Evolutionary conservation across 495 filamentous ascomycete species (phyloP).

Genomic region (Penicillium egyptiacum): DNA sequence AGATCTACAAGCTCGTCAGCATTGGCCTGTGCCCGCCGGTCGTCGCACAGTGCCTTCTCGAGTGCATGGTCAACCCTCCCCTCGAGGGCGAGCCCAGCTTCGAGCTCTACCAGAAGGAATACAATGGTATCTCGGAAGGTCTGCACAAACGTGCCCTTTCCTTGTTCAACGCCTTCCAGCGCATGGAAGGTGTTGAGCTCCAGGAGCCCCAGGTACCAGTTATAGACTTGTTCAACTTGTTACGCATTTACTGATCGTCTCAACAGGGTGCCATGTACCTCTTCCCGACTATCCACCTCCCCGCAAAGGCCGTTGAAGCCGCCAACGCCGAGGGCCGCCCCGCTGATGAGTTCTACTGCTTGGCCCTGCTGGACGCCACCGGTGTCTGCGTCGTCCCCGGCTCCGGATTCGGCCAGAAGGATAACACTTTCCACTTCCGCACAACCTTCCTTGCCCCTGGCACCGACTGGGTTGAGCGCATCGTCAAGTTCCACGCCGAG

Average conservation of each 20-base stretch:
- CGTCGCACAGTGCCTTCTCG: constrained; percentile 91
- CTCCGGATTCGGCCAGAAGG: constrained; percentile 89
- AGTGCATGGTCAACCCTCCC: constrained; percentile 96
- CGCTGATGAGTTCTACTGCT: constrained; percentile 92
- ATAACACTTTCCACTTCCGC: constrained; percentile 88
- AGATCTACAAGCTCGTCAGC: constrained; percentile 98
- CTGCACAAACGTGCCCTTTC: constrained; percentile 77
- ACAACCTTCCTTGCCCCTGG: constrained; percentile 97
- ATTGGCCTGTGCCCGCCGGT: constrained; percentile 95
- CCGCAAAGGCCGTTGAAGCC: constrained; percentile 68
- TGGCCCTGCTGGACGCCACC: constrained; percentile 85
- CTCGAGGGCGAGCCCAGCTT: constrained; percentile 75
- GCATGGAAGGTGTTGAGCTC: constrained; percentile 94
- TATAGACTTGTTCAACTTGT: neutral
- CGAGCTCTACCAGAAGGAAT: constrained; percentile 80
- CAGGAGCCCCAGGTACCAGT: constrained; percentile 65
- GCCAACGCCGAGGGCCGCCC: constrained; percentile 70
- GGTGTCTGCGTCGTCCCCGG: constrained; percentile 95
- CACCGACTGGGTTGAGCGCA: constrained; percentile 87
- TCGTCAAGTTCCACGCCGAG: constrained; percentile 84
- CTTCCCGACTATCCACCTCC: constrained; percentile 87
- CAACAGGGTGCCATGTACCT: constrained; percentile 92
- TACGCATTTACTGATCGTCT: constrained; percentile 8
- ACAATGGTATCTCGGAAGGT: constrained; percentile 71
- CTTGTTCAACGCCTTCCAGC: constrained; percentile 81